Evolutionary conservation across 2,329 filamentous ascomycete species (phyloP), one percentile per base, ranked within the genome.

Genomic region (Microdochium paspali): DNA sequence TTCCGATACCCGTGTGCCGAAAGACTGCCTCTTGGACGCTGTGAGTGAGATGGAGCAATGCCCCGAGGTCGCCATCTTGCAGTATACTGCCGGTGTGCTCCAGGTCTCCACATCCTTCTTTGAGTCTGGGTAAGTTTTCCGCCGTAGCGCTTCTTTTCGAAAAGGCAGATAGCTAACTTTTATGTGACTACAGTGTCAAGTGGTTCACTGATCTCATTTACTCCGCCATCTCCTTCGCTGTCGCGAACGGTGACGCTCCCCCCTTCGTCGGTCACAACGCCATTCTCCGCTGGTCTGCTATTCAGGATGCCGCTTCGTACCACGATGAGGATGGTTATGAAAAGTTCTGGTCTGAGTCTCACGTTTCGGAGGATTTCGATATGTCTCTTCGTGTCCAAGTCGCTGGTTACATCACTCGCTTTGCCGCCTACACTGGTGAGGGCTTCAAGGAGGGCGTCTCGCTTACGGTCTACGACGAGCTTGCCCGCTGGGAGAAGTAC

Each of bases 401-500:
- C 53, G 77, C 70, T 52, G 84, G 84, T 24, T 89, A 88, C 63
- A 80, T 83, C 52, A 83, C 87, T 55, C 82, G 85, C 25, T 72
- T 89, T 23, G 84, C 81, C 9, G 79, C 82, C 20, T 90, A 85
- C 74, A 81, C 82, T 6, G 82, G 82, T 31, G 80, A 84, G n/a
- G 85, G 82, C 44, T 90, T 89, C 72, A 84, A 89, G 61, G 87
- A 91, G 62, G 87, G 87, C 53, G 87, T 91, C 47, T 90, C 87
- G 1, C 71, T 91, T 48, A 91, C 87, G 1, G 85, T 91, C 10
- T 90, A 91, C 60, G 87, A 91, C 64, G 87, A 91, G 64, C 73
- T 91, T 50, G 84, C 85, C 2, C 83, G 87, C 49, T 91, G 87
- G 87, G 87, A 91, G 61, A 91, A 91, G 66, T 90, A 90, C 61